Percentiles rank a stretch among this genome's conserved stretches.
These are phyloP conservation scores for Candida ortonii DNA, from an alignment of 805 yeast species.

Conservation along the genomic window DNA sequence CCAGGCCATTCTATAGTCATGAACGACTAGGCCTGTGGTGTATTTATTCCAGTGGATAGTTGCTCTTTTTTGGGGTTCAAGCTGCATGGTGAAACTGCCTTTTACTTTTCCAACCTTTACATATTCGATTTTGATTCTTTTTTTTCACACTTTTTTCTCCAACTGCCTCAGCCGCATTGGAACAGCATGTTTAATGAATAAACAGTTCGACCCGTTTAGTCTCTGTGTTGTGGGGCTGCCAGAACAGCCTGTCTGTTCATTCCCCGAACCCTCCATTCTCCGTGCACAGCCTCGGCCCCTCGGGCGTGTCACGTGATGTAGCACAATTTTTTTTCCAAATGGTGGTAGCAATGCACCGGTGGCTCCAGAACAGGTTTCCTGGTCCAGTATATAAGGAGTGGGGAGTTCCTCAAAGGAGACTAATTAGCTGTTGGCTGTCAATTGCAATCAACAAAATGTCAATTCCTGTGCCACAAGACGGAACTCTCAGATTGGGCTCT, in stretches of 20 bases:
- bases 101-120: slow-evolving; percentile 4
- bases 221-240: too few relatives aligned
- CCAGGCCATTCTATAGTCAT: slow-evolving; percentile 11
- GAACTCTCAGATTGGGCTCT: slow-evolving; percentile 51
- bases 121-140: slow-evolving; percentile 11
- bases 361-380: too few relatives aligned
- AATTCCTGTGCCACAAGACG: slow-evolving; percentile 38
- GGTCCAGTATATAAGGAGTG: too few relatives aligned
- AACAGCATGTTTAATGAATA: slow-evolving; percentile 42
- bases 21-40: slow-evolving; percentile 17
- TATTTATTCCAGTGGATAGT: too few relatives aligned
- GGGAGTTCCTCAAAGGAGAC: slow-evolving; percentile 1
- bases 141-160: slow-evolving; percentile 12
- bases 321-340: slow-evolving; percentile 9
- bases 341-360: too few relatives aligned
- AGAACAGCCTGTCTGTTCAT: neutral
- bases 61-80: too few relatives aligned
- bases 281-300: too few relatives aligned
- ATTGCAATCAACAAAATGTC: slow-evolving; percentile 31
- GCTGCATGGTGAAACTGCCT: too few relatives aligned
- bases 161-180: slow-evolving; percentile 24
- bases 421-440: neutral
- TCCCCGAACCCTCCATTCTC: too few relatives aligned
- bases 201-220: slow-evolving; percentile 39
- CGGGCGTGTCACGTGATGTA: slow-evolving; percentile 23